Evolutionary conservation across 2,329 filamentous ascomycete genomes (phyloP), one percentile per base, ranked within the genome.

Genomic region (Didymella arachidicola): DNA sequence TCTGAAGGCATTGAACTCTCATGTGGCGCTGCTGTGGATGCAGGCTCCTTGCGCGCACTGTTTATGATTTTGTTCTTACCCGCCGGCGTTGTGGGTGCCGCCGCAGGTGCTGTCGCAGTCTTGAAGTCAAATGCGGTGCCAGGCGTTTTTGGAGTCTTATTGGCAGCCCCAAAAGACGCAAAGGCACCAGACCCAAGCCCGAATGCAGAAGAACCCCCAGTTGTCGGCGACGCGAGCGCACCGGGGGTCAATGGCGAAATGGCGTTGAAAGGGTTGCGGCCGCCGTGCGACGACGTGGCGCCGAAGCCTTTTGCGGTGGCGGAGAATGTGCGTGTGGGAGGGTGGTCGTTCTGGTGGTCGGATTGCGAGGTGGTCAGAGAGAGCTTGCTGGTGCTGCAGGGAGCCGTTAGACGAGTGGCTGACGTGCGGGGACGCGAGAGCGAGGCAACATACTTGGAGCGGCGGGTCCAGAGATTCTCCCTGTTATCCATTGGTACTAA

Each of bases 181-280:
- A 99, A 99, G 54, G 95, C 95, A 68, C 95, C 95, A 18, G 92
- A 96, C 39, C 95, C 95, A 60, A 99, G 83, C 49, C 93, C 93
- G 79, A 99, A 99, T 58, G 94, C 93, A 71, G 90, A 93, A 18
- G 92, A 93, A 54, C 91, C 92, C 68, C 86, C 86, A 53, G 86
- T 84, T 12, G 90, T 92, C 14, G 93, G 92, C 10, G 92, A 94
- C 34, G 89, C 84, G 54, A 93, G 81, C 57, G 71, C 76, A 47
- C 85, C 86, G 49, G 84, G 86, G 61, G 86, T 87, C 70, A 90
- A 86, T 60, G 89, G 89, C 47, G 91, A 87, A 67, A 91, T 86
- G 68, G 87, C 83, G 77, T 87, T 90, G 82, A 97, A 94, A 25
- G 92, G 89, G 77, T 92, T 95, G 77, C 83, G 84, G 58, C 88